A percentile compares a stretch with the other conserved stretches of the same genome.
These are phyloP conservation scores for Saccharomycopsis fibuligera DNA, from an alignment of 805 yeast species.

Conservation along the genomic window DNA sequence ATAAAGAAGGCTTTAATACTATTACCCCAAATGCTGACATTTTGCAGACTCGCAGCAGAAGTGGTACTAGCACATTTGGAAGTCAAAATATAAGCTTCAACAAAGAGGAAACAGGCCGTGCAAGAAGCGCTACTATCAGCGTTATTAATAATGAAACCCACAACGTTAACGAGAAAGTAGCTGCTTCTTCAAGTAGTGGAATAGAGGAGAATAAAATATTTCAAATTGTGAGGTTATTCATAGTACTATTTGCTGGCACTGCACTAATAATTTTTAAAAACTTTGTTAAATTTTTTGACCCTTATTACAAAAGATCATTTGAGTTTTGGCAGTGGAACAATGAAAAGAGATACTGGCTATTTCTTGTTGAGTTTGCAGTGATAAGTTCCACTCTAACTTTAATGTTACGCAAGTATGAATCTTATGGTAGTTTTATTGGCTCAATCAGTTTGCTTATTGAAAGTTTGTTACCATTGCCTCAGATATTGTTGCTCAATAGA, in stretches of 20 bases:
- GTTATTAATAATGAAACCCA: slow-evolving; percentile 17
- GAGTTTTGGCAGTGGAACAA: slow-evolving; percentile 85
- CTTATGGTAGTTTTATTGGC: slow-evolving; percentile 49
- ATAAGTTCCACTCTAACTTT: slow-evolving; percentile 37
- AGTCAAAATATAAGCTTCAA: too few relatives aligned
- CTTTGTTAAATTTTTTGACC: slow-evolving; percentile 59
- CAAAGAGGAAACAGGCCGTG: too few relatives aligned
- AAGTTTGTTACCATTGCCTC: slow-evolving; percentile 69
- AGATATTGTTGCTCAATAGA: slow-evolving; percentile 62
- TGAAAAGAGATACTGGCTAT: slow-evolving; percentile 54
- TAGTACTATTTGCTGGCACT: neutral
- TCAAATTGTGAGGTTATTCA: neutral
- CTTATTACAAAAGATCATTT: slow-evolving; percentile 56
- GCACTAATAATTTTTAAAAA: slow-evolving; percentile 27
- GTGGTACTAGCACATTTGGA: too few relatives aligned
- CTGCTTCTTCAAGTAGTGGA: neutral
- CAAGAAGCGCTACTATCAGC: neutral
- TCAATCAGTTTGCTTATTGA: slow-evolving; percentile 64
- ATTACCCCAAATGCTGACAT: too few relatives aligned
- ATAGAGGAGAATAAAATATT: neutral
- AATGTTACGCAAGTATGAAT: slow-evolving; percentile 30
- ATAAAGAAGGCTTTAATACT: neutral
- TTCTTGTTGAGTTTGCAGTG: slow-evolving; percentile 42
- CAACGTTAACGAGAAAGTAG: neutral
- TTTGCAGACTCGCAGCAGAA: too few relatives aligned